Conservation (phyloP, 1,284 basidiomycete species). For the Mycena citricolor region DNA sequence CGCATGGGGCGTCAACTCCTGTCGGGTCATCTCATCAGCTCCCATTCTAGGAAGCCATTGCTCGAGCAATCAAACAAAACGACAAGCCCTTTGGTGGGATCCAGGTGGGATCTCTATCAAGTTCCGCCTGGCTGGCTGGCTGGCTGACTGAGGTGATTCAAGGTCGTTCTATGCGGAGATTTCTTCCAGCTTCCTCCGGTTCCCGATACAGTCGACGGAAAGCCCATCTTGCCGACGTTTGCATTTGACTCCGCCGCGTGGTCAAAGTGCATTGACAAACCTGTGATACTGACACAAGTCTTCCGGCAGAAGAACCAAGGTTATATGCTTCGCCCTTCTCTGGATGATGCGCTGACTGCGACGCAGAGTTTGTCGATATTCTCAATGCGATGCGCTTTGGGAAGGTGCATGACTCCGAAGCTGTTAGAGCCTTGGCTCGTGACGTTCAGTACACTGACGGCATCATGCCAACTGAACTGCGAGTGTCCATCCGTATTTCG, state of each 20-base stretch:
- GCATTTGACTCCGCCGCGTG: constrained; percentile 86
- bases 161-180: constrained; percentile 86
- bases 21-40: neutral
- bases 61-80: constrained; percentile 56
- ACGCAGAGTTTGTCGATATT: constrained; percentile 81
- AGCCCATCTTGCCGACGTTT: constrained; percentile 52
- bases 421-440: constrained; percentile 64
- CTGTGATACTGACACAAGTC: constrained; percentile 62
- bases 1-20: constrained; percentile 14
- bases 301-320: constrained; percentile 67
- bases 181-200: constrained; percentile 96
- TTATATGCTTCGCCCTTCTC: constrained; percentile 26
- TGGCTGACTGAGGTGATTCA: constrained; percentile 31
- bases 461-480: constrained; percentile 82
- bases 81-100: constrained; percentile 83
- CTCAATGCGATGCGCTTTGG: constrained; percentile 93
- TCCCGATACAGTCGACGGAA: constrained; percentile 35
- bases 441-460: constrained; percentile 65
- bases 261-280: constrained; percentile 55
- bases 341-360: constrained; percentile 5
- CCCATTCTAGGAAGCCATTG: constrained; percentile 50
- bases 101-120: constrained; percentile 52
- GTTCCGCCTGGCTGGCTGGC: constrained; percentile 1
- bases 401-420: constrained; percentile 56
- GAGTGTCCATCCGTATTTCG: constrained; percentile 27